Conservation (phyloP, 768 basidiomycete genomes). For the Russula compacta region DNA sequence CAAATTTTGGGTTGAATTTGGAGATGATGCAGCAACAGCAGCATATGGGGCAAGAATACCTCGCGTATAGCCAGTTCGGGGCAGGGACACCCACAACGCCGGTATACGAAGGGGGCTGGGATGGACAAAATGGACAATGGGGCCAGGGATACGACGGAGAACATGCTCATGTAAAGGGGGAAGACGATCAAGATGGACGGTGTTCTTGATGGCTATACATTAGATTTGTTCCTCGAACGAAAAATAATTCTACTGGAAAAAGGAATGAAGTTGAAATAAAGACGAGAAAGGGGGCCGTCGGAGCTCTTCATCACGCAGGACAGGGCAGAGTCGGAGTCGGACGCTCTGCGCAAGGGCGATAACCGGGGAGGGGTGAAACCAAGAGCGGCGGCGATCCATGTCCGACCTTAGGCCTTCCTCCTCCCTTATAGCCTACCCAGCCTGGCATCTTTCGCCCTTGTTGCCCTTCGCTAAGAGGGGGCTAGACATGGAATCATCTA, state of each 20-base stretch:
- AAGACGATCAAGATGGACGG: background rate
- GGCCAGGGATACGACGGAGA: background rate
- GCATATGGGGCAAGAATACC: conserved; percentile 17
- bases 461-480: too few species aligned
- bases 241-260: background rate
- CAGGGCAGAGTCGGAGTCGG: background rate
- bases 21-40: conserved; percentile 22
- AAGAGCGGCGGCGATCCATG: conserved; percentile 7
- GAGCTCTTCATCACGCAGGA: background rate
- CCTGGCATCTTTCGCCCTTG: too few species aligned
- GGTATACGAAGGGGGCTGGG: conserved; percentile 6
- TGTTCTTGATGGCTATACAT: background rate
- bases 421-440: background rate
- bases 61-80: conserved; percentile 10
- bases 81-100: background rate
- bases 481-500: too few species aligned
- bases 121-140: conserved; percentile 12
- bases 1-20: conserved; percentile 46
- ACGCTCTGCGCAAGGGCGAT: conserved; percentile 3
- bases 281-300: background rate
- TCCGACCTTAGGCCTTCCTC: background rate
- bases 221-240: background rate
- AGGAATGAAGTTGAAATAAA: background rate
- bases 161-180: background rate
- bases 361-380: conserved; percentile 10